Base-by-base conservation (phyloP, 768 basidiomycete species). In the Termitomyces sp. region DNA sequence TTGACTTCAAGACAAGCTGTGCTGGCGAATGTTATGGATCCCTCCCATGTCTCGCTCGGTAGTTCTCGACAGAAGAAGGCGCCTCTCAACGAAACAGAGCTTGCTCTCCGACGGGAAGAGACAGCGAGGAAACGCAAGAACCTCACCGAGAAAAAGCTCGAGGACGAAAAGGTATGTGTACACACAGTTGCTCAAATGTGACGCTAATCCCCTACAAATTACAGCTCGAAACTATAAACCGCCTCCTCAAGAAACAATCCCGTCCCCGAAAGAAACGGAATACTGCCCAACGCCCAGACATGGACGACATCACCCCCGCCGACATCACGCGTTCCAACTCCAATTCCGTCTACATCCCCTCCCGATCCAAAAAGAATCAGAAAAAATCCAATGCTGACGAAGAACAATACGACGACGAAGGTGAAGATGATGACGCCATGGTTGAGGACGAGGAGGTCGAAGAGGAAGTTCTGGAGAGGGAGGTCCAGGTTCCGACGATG, bases 141-240 rank as follows among this genome's bases (percentile, higher is more conserved):
- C 63, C 70, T 93, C 43, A 83, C 82, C 6, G 89, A 92, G 70
- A 91, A 91, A 73, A 89, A 88, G 69, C 75, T 91, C 3, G 88
- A 91, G 65, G 89, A 92, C 56, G 91, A 92, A 70, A 91, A 90
- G 82, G 91, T 85, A 54, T 51, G 67, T 52, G 25, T 39, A 30
- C 9, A 21, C 32, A 17, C 7, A 35, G 23, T 21, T 17, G 7
- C 23, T 21, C 8, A 21, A 37, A 2, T 35, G 16, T 17, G 3
- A 25, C 5, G 14, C 34, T 49, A 30, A 49, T 35, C 17, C 0
- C 34, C 16, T 35, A 25, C 34, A 34, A 3, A 32, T 12, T 41
- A 32, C 62, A 92, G 89, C 84, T 84, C 23, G 92, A 94, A 64
- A 94, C 92, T 0, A 94, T 94, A 68, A 93, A 93, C 63, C 86